Percentiles rank a stretch among this genome's conserved stretches.
These are phyloP conservation scores for Malassezia yamatoensis DNA, from an alignment of 1,284 basidiomycete species.

Conservation along the genomic window DNA sequence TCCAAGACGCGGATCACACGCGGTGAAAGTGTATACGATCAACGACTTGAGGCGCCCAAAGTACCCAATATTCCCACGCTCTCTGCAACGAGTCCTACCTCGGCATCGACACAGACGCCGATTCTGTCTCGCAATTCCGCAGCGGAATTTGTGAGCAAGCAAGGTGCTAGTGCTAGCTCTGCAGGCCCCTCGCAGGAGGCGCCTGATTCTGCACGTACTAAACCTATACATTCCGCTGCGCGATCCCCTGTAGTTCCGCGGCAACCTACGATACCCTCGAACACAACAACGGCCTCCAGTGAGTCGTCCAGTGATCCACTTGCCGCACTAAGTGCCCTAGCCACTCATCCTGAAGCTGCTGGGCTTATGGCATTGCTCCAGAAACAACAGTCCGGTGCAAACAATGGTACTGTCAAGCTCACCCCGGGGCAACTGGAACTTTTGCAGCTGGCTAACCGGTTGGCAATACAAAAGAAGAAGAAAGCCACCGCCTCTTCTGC, in stretches of 20 bases:
- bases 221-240: background rate
- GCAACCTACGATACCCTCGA: background rate
- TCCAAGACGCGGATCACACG: background rate
- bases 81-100: background rate
- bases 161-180: background rate
- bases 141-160: background rate
- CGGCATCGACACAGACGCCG: background rate
- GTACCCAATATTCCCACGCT: conserved; percentile 13
- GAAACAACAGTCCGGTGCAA: conserved; percentile 33
- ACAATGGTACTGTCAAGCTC: conserved; percentile 29
- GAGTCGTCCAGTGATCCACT: conserved; percentile 20
- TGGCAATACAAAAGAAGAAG: conserved; percentile 30
- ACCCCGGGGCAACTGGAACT: conserved; percentile 41
- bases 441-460: conserved; percentile 40
- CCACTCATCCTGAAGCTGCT: conserved; percentile 40
- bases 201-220: background rate
- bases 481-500: background rate
- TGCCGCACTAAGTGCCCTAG: conserved; percentile 30
- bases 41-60: conserved; percentile 12
- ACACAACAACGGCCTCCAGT: background rate
- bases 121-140: background rate
- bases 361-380: conserved; percentile 37
- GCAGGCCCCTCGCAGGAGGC: background rate
- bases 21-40: background rate
- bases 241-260: background rate